These are phyloP conservation scores for Pseudonitzschia multiseries DNA, from an alignment of 108 stramenopile genomes.

Conservation along the genomic window DNA sequence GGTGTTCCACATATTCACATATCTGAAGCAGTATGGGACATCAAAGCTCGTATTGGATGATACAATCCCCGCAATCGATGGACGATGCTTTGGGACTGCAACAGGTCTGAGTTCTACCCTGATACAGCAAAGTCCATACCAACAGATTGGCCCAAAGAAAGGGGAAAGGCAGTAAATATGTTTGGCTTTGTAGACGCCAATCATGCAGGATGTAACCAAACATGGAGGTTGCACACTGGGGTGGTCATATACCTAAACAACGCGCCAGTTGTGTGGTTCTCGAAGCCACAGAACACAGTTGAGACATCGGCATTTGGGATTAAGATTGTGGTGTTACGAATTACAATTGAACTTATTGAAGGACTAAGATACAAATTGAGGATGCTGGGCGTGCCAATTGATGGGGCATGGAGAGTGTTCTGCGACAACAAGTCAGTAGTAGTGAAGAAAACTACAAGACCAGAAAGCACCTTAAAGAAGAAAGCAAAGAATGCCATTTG, in stretches of 20 bases:
- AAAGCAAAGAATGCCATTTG: constrained; percentile 45
- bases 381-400: constrained; percentile 56
- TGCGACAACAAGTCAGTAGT: constrained; percentile 21
- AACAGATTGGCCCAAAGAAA: too few relatives aligned
- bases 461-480: constrained; percentile 62
- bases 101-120: not conserved
- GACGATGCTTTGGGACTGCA: too few relatives aligned
- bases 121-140: too few relatives aligned
- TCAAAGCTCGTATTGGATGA: constrained; percentile 44
- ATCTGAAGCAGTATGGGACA: too few relatives aligned
- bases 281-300: constrained; percentile 54
- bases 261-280: constrained; percentile 47
- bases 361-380: constrained; percentile 55
- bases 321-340: constrained; percentile 44
- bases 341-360: not conserved
- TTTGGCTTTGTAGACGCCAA: constrained; percentile 49
- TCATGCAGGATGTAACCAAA: constrained; percentile 50
- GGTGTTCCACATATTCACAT: too few relatives aligned
- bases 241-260: constrained; percentile 52
- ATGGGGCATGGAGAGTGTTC: constrained; percentile 46
- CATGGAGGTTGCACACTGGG: constrained; percentile 54
- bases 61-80: constrained; percentile 1
- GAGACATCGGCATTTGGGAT: constrained; percentile 55
- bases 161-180: constrained; percentile 2
- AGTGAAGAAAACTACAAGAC: constrained; percentile 31